These are phyloP conservation scores for Balakata baccata DNA, from an alignment of 345 rosid genomes.

Conservation along the genomic window DNA sequence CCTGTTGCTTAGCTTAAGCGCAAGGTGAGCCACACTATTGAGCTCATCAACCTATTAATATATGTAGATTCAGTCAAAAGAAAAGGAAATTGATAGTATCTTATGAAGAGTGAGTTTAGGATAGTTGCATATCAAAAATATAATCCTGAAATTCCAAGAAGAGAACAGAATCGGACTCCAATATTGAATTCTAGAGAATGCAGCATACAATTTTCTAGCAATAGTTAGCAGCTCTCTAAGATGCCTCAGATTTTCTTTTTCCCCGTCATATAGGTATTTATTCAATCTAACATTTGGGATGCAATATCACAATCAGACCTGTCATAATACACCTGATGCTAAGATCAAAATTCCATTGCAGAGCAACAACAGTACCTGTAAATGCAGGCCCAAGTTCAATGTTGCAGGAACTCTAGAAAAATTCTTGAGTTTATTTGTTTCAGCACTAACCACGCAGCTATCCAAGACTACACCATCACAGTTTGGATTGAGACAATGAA, in stretches of 20 bases:
- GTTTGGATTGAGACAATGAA: conserved; percentile 45
- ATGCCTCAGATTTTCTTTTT: not conserved
- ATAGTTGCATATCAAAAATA: no score
- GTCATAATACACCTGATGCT: not conserved
- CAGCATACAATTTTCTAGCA: not conserved
- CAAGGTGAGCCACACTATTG: conserved; percentile 29
- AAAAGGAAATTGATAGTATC: not conserved
- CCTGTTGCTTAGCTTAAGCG: conserved; percentile 23
- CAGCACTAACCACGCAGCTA: conserved; percentile 26
- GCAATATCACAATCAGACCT: not conserved
- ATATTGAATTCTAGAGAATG: not conserved
- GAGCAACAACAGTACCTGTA: conserved; percentile 39
- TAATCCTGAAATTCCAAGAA: no score
- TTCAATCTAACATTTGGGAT: not conserved
- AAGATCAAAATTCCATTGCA: conserved; percentile 10
- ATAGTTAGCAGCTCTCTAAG: not conserved
- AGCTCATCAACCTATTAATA: conserved; percentile 35
- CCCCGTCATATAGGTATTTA: not conserved
- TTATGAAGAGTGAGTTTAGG: not conserved
- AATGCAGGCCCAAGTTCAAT: conserved; percentile 27
- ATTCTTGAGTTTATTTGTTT: conserved; percentile 37
- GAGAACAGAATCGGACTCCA: not conserved
- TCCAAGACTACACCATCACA: conserved; percentile 74
- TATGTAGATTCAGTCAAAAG: not conserved
- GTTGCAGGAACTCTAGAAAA: conserved; percentile 19